Evolutionary conservation across 2,329 filamentous ascomycete species (phyloP), one percentile per base, ranked within the genome.

Genomic region (Penicillium sclerotiorum): DNA sequence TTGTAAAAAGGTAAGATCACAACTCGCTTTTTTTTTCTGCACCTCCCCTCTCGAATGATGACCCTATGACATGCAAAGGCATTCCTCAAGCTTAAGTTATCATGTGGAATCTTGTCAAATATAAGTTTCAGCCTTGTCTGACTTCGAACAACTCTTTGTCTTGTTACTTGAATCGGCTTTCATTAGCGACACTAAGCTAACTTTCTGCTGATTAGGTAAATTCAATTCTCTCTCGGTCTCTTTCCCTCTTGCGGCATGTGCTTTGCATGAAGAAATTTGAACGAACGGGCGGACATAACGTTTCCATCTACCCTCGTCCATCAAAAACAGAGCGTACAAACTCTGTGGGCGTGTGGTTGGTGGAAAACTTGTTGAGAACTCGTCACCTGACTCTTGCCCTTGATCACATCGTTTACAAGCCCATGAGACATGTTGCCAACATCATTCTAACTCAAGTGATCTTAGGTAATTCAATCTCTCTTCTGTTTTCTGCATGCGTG

Each of bases 111-210:
- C 76, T 81, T 80, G 83, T 77, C 60, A 62, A 72, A 63, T 69
- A 76, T 70, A 82, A 85, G 82, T 85, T 85, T 85, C 82, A 85
- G 82, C 82, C 82, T 85, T 85, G 82, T 85, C 81, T 85, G 82
- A 85, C 72, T 64, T 53, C 42, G 40, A 32, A 18, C 39, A 32
- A 52, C 38, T 32, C 17, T 15, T 53, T 47, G 37, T 38, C 45
- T 50, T 52, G 39, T 35, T 48, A 55, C 49, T 43, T 50, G 51
- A 61, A 50, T 47, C 46, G 49, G 35, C 38, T 46, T 50, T 48
- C 50, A 56, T 57, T 58, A 47, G 54, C 49, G 53, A 62, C 52
- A 41, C 38, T 45, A 52, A 47, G 61, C 68, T 71, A 68, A 71
- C 60, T 61, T 50, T 41, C 25, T 58, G 20, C 54, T 49, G 53